Evolutionary conservation across 73 alveolate genomes (phyloP), one percentile per base, ranked within the genome.

Genomic region (Stentor coeruleus): DNA sequence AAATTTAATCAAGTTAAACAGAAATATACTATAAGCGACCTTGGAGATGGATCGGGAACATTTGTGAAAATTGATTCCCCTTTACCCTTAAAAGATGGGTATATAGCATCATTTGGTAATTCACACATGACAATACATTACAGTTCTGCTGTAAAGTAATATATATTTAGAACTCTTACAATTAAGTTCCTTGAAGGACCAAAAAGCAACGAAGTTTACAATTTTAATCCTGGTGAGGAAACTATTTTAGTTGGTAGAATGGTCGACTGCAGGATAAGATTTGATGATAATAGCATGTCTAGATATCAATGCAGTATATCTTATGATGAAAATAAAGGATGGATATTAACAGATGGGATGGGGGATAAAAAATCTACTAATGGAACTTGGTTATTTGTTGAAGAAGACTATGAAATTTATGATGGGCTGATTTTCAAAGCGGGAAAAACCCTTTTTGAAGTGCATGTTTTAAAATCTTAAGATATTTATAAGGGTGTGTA

Each of bases 231-330:
- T 4, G 74, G 31, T 73, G 28, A 82, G 11, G 85, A 86, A 31
- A 20, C 82, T n/a, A 59, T 87, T 3, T 76, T 59, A 59, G 79
- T 87, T 39, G 93, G 93, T 3, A 35, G 93, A 59, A 87, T 87
- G 93, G 76, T 73, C 39, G 82, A 84, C 59, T 87, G 93, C n/a
- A n/a, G n/a, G n/a, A 81, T 93, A 20, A 82, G 81, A 59, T 80
- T 93, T 57, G 90, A 88, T 77, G 98, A 93, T 84, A 84, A 88
- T 74, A 86, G 90, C 58, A 85, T 88, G 38, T 89, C 92, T 83
- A 82, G 93, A 38, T 39, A 87, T 6, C 91, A 92, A 82, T 92
- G 95, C 89, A 57, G 33, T n/a, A 81, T 86, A 76, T 93, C 66
- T 81, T 84, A 84, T 35, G 40, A 59, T 35, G 83, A 88, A 14